Conservation (phyloP, 495 filamentous ascomycete genomes). For the Platismatia glauca region DNA sequence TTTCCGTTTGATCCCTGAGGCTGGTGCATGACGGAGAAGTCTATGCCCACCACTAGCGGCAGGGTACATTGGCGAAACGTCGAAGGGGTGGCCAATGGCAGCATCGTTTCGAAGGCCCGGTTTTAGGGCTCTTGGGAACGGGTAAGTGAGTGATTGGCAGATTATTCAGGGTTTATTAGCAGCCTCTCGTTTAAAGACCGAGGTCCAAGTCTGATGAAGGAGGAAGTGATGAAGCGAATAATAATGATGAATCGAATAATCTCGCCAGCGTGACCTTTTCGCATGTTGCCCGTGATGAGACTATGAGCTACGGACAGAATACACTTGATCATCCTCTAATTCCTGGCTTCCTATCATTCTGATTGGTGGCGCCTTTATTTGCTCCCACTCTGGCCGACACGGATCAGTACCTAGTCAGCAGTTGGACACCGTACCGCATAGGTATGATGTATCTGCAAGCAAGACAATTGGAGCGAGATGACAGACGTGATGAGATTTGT, state of each 20-base stretch:
- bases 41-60: slow-evolving; percentile 11
- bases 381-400: background rate
- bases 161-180: background rate
- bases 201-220: background rate
- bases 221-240: too few species aligned
- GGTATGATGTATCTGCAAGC: background rate
- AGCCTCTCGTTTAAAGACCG: background rate
- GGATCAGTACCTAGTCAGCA: background rate
- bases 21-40: slow-evolving; percentile 15
- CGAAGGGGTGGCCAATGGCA: slow-evolving; percentile 7
- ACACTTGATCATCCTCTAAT: background rate
- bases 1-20: slow-evolving; percentile 13
- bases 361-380: background rate
- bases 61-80: slow-evolving; percentile 5
- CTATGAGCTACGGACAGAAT: background rate
- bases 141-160: background rate
- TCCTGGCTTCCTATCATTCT: background rate
- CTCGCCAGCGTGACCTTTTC: background rate
- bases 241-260: too few species aligned
- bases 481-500: background rate
- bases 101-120: background rate
- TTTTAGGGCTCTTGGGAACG: background rate
- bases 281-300: background rate
- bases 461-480: background rate
- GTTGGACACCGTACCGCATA: background rate